Conservation (phyloP, 2,329 filamentous ascomycete genomes). For the Phialemoniopsis sp. region DNA sequence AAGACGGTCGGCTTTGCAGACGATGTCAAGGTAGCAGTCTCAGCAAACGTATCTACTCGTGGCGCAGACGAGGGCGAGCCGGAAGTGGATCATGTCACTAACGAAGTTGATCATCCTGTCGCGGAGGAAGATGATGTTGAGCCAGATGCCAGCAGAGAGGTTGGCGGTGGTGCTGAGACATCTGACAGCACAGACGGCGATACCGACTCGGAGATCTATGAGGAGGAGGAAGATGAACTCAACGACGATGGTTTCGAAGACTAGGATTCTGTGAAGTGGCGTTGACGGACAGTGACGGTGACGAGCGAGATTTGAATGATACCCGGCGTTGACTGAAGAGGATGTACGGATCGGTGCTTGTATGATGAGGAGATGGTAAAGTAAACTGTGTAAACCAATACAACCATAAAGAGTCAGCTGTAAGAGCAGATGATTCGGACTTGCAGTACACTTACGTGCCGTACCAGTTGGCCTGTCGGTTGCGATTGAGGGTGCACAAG, state of each 20-base stretch:
- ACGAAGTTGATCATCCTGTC: constrained; percentile 1
- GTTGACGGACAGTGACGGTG: too few relatives aligned
- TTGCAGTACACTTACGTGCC: too few relatives aligned
- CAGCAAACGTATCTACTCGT: constrained; percentile 4
- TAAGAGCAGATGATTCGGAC: too few relatives aligned
- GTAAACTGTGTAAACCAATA: too few relatives aligned
- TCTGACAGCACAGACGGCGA: constrained; percentile 1
- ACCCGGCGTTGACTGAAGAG: too few relatives aligned
- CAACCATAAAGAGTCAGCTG: too few relatives aligned
- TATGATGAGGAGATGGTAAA: too few relatives aligned
- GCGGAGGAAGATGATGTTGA: constrained; percentile 11
- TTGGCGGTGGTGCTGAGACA: neutral
- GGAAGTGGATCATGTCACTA: neutral
- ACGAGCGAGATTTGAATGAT: too few relatives aligned
- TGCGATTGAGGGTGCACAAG: too few relatives aligned
- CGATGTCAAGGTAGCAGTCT: constrained; percentile 32
- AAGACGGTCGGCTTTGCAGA: constrained; percentile 64
- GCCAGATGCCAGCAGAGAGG: constrained; percentile 6
- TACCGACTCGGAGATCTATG: constrained; percentile 21
- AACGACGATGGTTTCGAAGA: constrained; percentile 15
- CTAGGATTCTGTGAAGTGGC: neutral
- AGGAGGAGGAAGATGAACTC: constrained; percentile 20
- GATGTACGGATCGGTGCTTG: too few relatives aligned
- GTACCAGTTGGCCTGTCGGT: too few relatives aligned
- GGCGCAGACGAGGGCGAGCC: constrained; percentile 4